Base-by-base conservation (phyloP, 1,139 yeast genomes). In the Candida gigantensis region DNA sequence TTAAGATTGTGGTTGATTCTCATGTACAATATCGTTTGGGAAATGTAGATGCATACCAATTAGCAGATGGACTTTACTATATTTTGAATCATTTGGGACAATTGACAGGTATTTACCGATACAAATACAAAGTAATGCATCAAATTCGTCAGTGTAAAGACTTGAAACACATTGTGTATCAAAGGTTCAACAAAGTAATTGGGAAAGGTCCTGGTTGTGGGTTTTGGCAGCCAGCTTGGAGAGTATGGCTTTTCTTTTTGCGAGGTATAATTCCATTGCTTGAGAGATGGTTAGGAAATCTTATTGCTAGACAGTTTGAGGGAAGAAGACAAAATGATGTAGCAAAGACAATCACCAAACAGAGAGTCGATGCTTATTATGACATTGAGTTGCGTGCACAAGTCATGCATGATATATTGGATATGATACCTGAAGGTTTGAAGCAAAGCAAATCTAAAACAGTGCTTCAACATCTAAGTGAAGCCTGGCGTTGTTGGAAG, bases 191-290 rank as follows among this genome's bases (percentile, higher is more conserved):
- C 54, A 64, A 65, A 24, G 73, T 76, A 26, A 85, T 94, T 27
- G 97, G 97, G 1, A 92, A 92, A 56, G 99, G 99, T 1, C 98
- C 98, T 1, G 99, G 99, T 0, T 87, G 95, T 65, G 99, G 99
- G 2, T 87, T 92, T 58, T 94, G 99, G 99, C 98, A 92, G 54
- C 98, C 98, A 1, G 86, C 96, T 1, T 92, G 98, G 98, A 72
- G 97, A 49, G 94, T 90, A 1, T 94, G 98, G 99, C 67, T 94
- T 3, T 86, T 82, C 41, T 92, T 92, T 58, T 63, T 92, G 63
- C 71, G 98, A 51, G 99, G 99, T 11, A 84, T 83, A n/a, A 84
- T 89, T 21, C 98, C 99, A 0, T 61, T 92, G 31, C 65, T 94
- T 12, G 98, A 94, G 58, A 70, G 97, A 58, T 94, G 98, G 98